phyloP scores from a whole-genome alignment of 129 eudicot genomes.

The Glebionis coronaria region DNA sequence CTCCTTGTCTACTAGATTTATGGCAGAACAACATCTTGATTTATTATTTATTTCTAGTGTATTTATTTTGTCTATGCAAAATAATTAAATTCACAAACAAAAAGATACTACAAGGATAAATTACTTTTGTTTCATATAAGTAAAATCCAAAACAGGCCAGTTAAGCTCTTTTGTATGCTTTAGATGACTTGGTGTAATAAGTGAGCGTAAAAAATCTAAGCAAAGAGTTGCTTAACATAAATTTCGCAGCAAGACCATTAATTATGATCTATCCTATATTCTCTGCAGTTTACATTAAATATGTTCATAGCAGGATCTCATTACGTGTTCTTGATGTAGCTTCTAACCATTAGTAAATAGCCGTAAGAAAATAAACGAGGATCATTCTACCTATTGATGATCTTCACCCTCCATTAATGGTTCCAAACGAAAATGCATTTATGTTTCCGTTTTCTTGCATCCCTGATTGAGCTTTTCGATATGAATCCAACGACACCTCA shows the following conservation, averaged over 20 bases:
- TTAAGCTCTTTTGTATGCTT: too few relatives aligned
- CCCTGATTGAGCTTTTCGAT: slow-evolving; percentile 31
- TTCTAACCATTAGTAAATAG: slow-evolving; percentile 9
- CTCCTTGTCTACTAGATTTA: slow-evolving; percentile 32
- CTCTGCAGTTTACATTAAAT: slow-evolving; percentile 8
- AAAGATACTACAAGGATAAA: too few relatives aligned
- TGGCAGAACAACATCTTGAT: slow-evolving; percentile 14
- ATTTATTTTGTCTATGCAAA: background rate
- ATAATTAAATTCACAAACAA: too few relatives aligned
- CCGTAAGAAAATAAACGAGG: background rate
- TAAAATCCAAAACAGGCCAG: too few relatives aligned
- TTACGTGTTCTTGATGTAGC: slow-evolving; percentile 7
- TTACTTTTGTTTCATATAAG: too few relatives aligned
- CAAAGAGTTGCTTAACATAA: too few relatives aligned
- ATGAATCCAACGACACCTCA: slow-evolving; percentile 48
- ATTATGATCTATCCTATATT: background rate
- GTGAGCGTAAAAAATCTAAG: too few relatives aligned
- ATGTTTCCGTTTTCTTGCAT: slow-evolving; percentile 38
- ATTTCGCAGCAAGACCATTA: too few relatives aligned
- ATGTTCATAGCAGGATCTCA: slow-evolving; percentile 7
- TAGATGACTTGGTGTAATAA: too few relatives aligned
- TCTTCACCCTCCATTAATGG: slow-evolving; percentile 23
- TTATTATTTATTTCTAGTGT: background rate
- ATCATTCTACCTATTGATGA: slow-evolving; percentile 11
- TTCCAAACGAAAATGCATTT: slow-evolving; percentile 7